Base-by-base conservation (phyloP, 129 eudicot genomes). In the Pseudognaphalium luteoalbum region DNA sequence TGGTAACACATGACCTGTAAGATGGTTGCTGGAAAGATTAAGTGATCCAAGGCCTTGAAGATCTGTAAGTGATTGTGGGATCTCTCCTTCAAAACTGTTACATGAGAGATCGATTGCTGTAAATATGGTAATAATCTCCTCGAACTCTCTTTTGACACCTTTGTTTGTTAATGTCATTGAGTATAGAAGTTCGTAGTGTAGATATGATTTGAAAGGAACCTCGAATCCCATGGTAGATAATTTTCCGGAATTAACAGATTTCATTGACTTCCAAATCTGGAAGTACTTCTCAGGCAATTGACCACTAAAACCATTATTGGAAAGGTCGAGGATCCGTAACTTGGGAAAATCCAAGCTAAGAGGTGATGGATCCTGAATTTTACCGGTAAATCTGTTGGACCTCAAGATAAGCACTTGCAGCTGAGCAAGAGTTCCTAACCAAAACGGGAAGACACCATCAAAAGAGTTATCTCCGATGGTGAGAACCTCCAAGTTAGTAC, bases 21-120 rank as follows among this genome's bases (percentile, higher is more conserved):
- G 56, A 62, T 74, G 72, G 33, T 83, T 83, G 70, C 78, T 50
- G 65, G 83, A 83, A 61, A 79, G 65, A 78, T 83, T 79, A 17
- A 74, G 77, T 20, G 71, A 64, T n/a, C 70, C 22, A 7, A 83
- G 66, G 42, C 62, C 77, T 14, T 11, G 60, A 29, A 83, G 84
- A 8, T 74, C 68, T n/a, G 4, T 60, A 35, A 83, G 39, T 2
- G 74, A 25, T n/a, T 52, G 71, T 29, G 86, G 86, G 17, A 82
- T 74, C 0, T 22, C 29, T 3, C 86, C 84, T 5, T 17, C 29
- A 61, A 86, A 86, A 0, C 35, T 52, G 75, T 86, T 86, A 37
- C 70, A 37, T 6, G 86, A 86, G 11, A 86, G 50, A 47, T 85
- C 86, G 19, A 85, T 56, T 0, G 28, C 20, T 11, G 61, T 19